phyloP scores from a whole-genome alignment of 345 rosid species.

The Eucalyptus melliodora region DNA sequence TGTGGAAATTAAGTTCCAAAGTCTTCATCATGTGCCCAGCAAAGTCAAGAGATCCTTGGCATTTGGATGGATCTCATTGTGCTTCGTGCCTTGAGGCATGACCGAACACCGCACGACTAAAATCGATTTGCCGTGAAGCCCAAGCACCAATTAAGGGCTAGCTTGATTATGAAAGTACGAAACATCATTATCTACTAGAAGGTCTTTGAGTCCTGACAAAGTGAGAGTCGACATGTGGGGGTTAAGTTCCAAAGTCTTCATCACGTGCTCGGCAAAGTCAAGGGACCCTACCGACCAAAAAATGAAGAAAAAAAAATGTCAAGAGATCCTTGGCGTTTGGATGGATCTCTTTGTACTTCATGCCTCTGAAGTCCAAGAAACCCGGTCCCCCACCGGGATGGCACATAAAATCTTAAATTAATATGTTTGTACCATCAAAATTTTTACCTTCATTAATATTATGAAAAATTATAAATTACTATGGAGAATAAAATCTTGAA shows the following conservation, averaged over 20 bases:
- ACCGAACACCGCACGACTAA: fast-evolving
- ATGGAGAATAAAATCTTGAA: fast-evolving
- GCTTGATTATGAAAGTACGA: not conserved
- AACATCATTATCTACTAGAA: not conserved
- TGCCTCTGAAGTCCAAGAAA: not conserved
- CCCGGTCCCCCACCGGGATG: no score
- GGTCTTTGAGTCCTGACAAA: not conserved
- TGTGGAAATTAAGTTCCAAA: not conserved
- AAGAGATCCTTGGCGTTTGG: not conserved
- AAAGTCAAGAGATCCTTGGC: not conserved
- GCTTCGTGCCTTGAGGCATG: not conserved
- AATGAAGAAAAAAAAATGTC: fast-evolving
- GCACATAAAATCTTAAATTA: no score
- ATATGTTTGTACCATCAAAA: no score
- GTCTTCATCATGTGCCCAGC: not conserved
- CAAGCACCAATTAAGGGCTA: not conserved
- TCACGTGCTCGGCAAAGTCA: not conserved
- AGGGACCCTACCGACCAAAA: no score
- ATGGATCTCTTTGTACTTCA: not conserved
- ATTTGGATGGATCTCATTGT: not conserved
- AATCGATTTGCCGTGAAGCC: not conserved
- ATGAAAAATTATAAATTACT: no score
- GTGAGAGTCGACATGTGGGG: not conserved
- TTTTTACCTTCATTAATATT: no score
- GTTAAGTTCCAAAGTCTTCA: not conserved